These are phyloP conservation scores for Silene latifolia DNA, from an alignment of 148 eudicot species.

Conservation along the genomic window DNA sequence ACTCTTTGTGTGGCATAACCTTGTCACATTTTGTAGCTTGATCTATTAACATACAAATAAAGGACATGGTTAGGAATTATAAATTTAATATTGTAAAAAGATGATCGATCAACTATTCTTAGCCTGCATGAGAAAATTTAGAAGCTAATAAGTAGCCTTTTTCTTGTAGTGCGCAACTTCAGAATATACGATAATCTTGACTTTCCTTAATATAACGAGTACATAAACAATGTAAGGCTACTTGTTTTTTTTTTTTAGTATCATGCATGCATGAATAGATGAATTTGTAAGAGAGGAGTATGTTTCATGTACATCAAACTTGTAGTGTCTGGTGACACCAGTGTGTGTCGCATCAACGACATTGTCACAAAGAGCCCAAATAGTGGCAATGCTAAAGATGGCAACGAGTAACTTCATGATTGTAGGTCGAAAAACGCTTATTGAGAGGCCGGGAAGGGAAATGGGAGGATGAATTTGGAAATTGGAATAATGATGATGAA, in stretches of 20 bases:
- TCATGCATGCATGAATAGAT: not conserved
- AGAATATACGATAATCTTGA: too few relatives aligned
- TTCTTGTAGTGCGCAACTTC: too few relatives aligned
- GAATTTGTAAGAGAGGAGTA: too few relatives aligned
- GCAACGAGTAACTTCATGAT: slow-evolving; percentile 2
- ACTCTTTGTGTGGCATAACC: slow-evolving; percentile 48
- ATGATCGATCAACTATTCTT: not conserved
- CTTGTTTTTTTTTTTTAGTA: not conserved
- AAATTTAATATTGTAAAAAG: not conserved
- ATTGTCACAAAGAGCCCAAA: slow-evolving; percentile 2
- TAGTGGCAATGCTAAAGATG: slow-evolving; percentile 5
- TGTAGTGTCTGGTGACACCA: slow-evolving; percentile 51
- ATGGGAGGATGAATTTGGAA: not conserved
- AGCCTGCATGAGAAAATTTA: not conserved
- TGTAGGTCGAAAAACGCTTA: not conserved
- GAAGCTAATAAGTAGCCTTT: too few relatives aligned
- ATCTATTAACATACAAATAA: slow-evolving; percentile 25
- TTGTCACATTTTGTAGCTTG: slow-evolving; percentile 40
- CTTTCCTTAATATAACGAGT: too few relatives aligned
- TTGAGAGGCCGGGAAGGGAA: not conserved
- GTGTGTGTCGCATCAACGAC: slow-evolving; percentile 15
- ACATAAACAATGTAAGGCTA: too few relatives aligned
- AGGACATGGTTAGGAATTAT: not conserved
- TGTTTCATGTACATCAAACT: slow-evolving; percentile 35
- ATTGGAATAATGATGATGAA: slow-evolving; percentile 14